Evolutionary conservation across 495 filamentous ascomycete genomes (phyloP), one percentile per base, ranked within the genome.

Genomic region (Thermothielavioides terrestris): DNA sequence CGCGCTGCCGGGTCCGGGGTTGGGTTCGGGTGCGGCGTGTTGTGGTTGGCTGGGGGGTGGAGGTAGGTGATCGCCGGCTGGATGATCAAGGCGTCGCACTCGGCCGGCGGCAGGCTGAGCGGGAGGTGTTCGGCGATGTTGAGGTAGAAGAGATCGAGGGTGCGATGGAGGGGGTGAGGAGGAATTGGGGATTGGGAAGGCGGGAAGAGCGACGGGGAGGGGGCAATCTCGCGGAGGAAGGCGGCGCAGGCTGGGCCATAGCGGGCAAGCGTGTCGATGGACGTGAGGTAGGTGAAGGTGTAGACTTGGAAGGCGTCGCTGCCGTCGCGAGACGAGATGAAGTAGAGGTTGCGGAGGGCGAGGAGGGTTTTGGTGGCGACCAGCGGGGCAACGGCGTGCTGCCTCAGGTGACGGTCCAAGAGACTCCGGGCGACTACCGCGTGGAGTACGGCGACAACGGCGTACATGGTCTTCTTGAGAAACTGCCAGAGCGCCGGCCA

Each of bases 121-220:
- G 86, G 83, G 60, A 97, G 85, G 59, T 95, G 88, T 61, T 98
- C 92, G 11, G 83, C 79, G 2, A 80, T 81, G 61, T 95, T 95
- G 36, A 98, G 78, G 67, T 94, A 97, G 75, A 85, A 98, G 44
- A 95, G 80, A 65, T 94, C 86, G 10, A 88, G 71, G 54, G 79
- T 88, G 39, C 88, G 75, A 56, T 91, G 81, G 14, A 94, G 70
- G 1, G 90, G 85, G 62, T 86, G 83, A 0, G 68, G 57, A 0
- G 92, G 88, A 20, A 95, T 84, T 53, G 77, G 71, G 42, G 63
- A 61, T 46, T 77, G 67, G 54, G 78, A 70, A 14, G 7, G 31
- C 7, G 31, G 31, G 31, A 4, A 10, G 9, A 14, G 31, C 10
- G 31, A 34, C 39, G 64, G 62, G 46, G 77, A 66, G 79, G 66